phyloP scores from a whole-genome alignment of 2,329 filamentous ascomycete genomes.

The Cordyceps cicadae region DNA sequence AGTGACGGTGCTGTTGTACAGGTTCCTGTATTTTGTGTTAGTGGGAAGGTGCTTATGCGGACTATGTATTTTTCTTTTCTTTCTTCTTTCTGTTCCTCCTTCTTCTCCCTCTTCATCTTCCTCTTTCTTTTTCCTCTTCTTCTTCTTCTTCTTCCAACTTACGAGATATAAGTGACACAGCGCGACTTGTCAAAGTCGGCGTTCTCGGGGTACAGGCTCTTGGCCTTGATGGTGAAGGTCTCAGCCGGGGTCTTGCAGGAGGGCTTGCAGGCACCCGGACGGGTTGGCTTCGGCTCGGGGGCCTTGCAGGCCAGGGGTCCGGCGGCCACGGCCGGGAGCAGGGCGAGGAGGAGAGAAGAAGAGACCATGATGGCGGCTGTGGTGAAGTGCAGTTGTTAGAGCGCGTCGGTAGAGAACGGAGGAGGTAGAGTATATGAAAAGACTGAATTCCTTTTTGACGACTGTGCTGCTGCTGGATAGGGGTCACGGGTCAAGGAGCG shows the following conservation, averaged over 20 bases:
- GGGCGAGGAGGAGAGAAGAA: not conserved
- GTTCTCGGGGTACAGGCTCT: conserved; percentile 18
- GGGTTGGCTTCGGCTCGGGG: too few relatives aligned
- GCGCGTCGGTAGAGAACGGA: not conserved
- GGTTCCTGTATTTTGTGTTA: not conserved
- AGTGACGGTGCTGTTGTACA: not conserved
- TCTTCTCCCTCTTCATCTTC: too few relatives aligned
- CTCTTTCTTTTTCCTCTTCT: too few relatives aligned
- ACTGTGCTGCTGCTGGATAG: not conserved
- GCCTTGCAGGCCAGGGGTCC: not conserved
- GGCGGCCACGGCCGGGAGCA: not conserved
- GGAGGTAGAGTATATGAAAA: not conserved
- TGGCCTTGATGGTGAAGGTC: conserved; percentile 7
- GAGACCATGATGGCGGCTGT: not conserved
- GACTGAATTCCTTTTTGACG: not conserved
- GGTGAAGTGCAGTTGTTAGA: not conserved
- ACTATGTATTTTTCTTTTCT: too few relatives aligned
- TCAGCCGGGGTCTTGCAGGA: not conserved
- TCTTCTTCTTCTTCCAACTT: not conserved
- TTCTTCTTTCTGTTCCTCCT: too few relatives aligned
- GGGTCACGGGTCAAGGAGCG: not conserved
- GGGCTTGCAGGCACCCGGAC: too few relatives aligned
- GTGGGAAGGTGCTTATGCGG: not conserved
- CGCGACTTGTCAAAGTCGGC: conserved; percentile 16
- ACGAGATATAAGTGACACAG: conserved; percentile 18